Evolutionary conservation across 495 filamentous ascomycete species (phyloP), one percentile per base, ranked within the genome.

Genomic region (Cryomyces minteri): DNA sequence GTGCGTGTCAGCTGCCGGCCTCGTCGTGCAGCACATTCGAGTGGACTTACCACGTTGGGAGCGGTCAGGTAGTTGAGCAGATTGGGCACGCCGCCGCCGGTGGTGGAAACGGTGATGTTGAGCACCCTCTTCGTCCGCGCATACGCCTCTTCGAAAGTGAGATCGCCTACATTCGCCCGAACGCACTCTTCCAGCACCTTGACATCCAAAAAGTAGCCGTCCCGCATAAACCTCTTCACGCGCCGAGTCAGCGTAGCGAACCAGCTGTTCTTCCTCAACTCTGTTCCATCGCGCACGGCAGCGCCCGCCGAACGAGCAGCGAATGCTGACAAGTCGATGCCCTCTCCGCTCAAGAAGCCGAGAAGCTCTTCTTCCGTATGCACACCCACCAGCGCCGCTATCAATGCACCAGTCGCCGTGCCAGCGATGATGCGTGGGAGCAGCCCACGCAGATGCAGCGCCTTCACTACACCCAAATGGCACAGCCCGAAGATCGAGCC

Each of bases 101-200:
- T 73, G 3, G 80, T 81, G 2, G 80, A 80, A 37, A 96, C 79
- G 1, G 86, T 94, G 57, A 96, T 94, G 57, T 94, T 94, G 48
- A 96, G 67, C 25, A 94, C 79, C 31, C 85, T 69, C 55, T 88
- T 90, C 8, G 86, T 94, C 41, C 76, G 71, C 32, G 77, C 70
- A 57, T 88, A 94, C 2, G 88, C 88, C 60, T 95, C 88, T 63
- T 94, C 84, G 52, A 96, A 96, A 0, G 88, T 96, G 18, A 94
- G 56, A 52, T 93, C 82, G 6, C 85, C 88, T 4, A 94, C 75
- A 53, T 94, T 93, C 8, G 77, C 74, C 30, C 80, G 70, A 2
- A 94, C 82, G 54, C 84, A 90, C 43, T 88, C 76, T 56, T 93
- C 87, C 39, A 96, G 62, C 18, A 92, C 74, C 41, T 72, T 74